Conservation (phyloP, 1,284 basidiomycete genomes). For the Blastosporella zonata region DNA sequence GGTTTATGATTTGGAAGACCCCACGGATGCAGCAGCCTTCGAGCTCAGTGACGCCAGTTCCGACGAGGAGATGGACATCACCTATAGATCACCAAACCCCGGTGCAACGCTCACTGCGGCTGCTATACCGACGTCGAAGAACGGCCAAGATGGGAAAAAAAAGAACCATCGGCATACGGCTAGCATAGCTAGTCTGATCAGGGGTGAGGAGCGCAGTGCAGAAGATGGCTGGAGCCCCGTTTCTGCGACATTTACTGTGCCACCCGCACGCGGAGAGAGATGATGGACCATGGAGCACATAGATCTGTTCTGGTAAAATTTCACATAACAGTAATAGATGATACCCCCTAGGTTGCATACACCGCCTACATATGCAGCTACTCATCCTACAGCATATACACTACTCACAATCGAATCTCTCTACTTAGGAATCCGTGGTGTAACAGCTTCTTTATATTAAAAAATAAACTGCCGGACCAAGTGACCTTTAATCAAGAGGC, state of each 20-base stretch:
- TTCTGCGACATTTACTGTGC: constrained; percentile 30
- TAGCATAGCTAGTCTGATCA: constrained; percentile 75
- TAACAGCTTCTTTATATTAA: too few relatives aligned
- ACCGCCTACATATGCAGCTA: background rate
- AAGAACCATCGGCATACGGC: constrained; percentile 71
- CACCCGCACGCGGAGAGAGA: constrained; percentile 11
- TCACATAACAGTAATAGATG: constrained; percentile 14
- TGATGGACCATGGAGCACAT: background rate
- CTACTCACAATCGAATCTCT: background rate
- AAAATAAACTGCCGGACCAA: too few relatives aligned
- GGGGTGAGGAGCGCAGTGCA: constrained; percentile 63
- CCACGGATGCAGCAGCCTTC: constrained; percentile 44
- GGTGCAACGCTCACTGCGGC: constrained; percentile 26
- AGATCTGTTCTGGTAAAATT: background rate
- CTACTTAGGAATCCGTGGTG: too few relatives aligned
- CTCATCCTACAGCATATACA: background rate
- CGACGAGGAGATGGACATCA: constrained; percentile 65
- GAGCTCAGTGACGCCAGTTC: constrained; percentile 57
- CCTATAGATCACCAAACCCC: constrained; percentile 64
- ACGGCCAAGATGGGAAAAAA: constrained; percentile 27
- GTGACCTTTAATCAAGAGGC: too few relatives aligned
- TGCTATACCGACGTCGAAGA: constrained; percentile 24
- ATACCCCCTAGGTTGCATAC: constrained; percentile 7
- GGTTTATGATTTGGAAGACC: constrained; percentile 59
- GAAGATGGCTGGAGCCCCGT: constrained; percentile 81